Percentiles rank a stretch among this genome's conserved stretches.
Evolutionary conservation across 176 grass and related monocot species (phyloP).

Genomic region (Leersia perrieri): DNA sequence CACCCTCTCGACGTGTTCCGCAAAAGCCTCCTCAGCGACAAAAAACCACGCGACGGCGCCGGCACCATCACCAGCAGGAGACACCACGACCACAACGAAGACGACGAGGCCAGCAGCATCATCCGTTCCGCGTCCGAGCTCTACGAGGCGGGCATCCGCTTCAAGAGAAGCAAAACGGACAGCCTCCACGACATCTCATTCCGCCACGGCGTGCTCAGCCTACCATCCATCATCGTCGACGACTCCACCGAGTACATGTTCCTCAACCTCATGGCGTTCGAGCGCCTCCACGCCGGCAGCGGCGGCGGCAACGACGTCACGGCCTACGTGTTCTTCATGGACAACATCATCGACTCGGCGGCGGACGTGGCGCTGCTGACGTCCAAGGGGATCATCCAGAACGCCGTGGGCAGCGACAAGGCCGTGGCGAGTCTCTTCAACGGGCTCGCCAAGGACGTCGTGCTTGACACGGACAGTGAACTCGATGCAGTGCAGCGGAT

Average conservation of each 20-base stretch:
- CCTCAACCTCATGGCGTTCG: conserved; percentile 64
- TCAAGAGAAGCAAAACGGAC: conserved; percentile 29
- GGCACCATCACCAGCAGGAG: too few relatives aligned
- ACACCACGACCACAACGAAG: neutral
- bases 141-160: conserved; percentile 53
- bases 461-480: neutral
- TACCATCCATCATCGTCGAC: conserved; percentile 45
- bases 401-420: conserved; percentile 28
- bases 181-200: conserved; percentile 50
- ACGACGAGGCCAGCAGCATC: conserved; percentile 3
- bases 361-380: conserved; percentile 49
- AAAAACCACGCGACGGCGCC: neutral
- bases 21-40: conserved; percentile 16
- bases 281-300: conserved; percentile 45
- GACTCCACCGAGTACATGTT: conserved; percentile 49
- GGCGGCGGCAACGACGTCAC: conserved; percentile 50
- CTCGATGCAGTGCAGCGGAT: neutral
- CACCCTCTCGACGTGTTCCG: conserved; percentile 52
- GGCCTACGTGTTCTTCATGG: conserved; percentile 61
- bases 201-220: conserved; percentile 26
- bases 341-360: conserved; percentile 50
- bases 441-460: conserved; percentile 9
- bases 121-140: conserved; percentile 46
- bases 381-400: conserved; percentile 24
- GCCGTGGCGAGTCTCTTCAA: conserved; percentile 28